Conservation (phyloP, 2,329 filamentous ascomycete genomes). For the Aquanectria penicillioides region DNA sequence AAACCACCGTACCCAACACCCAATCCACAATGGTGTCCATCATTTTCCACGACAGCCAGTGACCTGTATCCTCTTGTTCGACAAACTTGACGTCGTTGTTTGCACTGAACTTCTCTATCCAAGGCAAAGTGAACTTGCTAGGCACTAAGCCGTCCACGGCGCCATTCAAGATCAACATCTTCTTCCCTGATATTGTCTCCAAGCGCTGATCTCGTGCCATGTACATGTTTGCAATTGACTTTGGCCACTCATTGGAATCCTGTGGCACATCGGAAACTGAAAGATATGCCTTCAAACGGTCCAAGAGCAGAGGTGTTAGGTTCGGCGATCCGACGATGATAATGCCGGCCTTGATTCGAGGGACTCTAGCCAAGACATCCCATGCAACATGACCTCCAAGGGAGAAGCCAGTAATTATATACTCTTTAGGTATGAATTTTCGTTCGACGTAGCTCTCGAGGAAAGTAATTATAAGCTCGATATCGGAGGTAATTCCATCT, state of each 20-base stretch:
- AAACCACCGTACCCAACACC: neutral
- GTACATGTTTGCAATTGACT: neutral
- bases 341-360: neutral
- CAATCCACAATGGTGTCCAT: neutral
- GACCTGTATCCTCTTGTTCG: neutral
- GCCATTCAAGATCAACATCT: constrained; percentile 1
- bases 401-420: neutral
- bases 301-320: neutral
- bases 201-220: neutral
- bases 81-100: neutral
- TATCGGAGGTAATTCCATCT: constrained; percentile 4
- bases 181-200: neutral
- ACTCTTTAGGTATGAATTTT: neutral
- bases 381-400: constrained; percentile 1
- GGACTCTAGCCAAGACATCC: neutral
- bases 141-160: neutral
- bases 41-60: neutral
- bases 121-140: neutral
- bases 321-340: neutral
- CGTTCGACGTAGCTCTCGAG: constrained; percentile 10
- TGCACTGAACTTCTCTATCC: neutral
- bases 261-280: neutral
- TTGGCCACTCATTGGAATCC: neutral
- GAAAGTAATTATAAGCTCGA: neutral
- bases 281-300: neutral